phyloP scores from a whole-genome alignment of 495 filamentous ascomycete species.

The Aspergillus hancockii region DNA sequence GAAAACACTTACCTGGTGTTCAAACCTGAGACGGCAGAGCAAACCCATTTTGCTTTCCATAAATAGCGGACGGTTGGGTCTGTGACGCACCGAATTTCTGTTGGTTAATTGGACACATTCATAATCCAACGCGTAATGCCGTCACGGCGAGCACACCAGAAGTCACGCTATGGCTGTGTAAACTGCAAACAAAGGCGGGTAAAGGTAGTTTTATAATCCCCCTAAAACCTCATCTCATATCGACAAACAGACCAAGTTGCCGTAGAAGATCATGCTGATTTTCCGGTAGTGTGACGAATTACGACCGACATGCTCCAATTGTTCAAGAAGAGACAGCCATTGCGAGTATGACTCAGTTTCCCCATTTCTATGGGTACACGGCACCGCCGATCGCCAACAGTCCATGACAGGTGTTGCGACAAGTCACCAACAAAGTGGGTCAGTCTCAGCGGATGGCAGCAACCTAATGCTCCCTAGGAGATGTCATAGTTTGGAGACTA shows the following conservation, averaged over 20 bases:
- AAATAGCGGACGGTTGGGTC: background rate
- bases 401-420: background rate
- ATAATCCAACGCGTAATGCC: background rate
- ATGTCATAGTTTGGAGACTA: background rate
- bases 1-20: background rate
- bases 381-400: background rate
- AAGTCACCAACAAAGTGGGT: background rate
- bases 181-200: background rate
- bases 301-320: background rate
- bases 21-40: background rate
- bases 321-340: background rate
- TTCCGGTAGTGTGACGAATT: background rate
- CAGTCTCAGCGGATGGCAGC: background rate
- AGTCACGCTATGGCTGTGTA: background rate
- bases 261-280: background rate
- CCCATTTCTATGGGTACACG: background rate
- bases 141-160: background rate
- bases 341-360: background rate
- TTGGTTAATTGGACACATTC: background rate
- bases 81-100: background rate
- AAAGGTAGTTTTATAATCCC: background rate
- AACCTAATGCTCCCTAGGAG: background rate
- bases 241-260: background rate
- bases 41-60: background rate
- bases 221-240: background rate